phyloP scores from a whole-genome alignment of 305 asterid genomes.

The Solanum hybrid region DNA sequence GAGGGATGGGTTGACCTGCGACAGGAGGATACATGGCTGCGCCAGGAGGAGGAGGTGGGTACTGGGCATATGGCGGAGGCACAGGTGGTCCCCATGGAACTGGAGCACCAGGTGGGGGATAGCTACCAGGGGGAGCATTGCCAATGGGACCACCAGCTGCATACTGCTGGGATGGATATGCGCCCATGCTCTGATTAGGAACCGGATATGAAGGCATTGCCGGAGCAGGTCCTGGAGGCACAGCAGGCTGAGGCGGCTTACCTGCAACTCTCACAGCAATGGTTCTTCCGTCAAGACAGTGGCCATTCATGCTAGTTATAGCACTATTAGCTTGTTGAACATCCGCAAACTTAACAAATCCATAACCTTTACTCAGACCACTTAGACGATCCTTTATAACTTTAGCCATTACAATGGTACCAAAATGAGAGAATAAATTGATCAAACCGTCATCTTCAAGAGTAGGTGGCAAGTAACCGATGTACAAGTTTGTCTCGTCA shows the following conservation, averaged over 20 bases:
- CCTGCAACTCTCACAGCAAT: conserved; percentile 18
- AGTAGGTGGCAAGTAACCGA: conserved; percentile 22
- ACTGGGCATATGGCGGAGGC: conserved; percentile 10
- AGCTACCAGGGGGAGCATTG: conserved; percentile 12
- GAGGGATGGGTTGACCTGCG: conserved; percentile 10
- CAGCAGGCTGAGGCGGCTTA: conserved; percentile 21
- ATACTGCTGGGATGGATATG: conserved; percentile 5
- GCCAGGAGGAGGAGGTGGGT: conserved; percentile 16
- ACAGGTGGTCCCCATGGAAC: conserved; percentile 17
- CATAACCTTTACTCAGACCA: conserved; percentile 34
- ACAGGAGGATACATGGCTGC: conserved; percentile 6
- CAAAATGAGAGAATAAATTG: conserved; percentile 29
- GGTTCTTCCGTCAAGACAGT: conserved; percentile 21
- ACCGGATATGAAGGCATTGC: conserved; percentile 7
- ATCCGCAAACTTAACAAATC: conserved; percentile 28
- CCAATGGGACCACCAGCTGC: conserved; percentile 8
- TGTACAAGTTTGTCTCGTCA: conserved; percentile 22
- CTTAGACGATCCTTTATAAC: conserved; percentile 25
- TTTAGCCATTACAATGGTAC: conserved; percentile 19
- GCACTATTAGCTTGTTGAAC: conserved; percentile 27
- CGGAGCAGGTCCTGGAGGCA: conserved; percentile 6
- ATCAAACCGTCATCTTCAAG: conserved; percentile 24
- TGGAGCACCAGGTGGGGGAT: neutral
- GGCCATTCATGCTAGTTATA: conserved; percentile 27
- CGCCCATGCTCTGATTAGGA: neutral